Percentiles rank a stretch among this genome's conserved stretches.
These are phyloP conservation scores for Cytospora piceae DNA, from an alignment of 2,329 filamentous ascomycete species.

Conservation along the genomic window DNA sequence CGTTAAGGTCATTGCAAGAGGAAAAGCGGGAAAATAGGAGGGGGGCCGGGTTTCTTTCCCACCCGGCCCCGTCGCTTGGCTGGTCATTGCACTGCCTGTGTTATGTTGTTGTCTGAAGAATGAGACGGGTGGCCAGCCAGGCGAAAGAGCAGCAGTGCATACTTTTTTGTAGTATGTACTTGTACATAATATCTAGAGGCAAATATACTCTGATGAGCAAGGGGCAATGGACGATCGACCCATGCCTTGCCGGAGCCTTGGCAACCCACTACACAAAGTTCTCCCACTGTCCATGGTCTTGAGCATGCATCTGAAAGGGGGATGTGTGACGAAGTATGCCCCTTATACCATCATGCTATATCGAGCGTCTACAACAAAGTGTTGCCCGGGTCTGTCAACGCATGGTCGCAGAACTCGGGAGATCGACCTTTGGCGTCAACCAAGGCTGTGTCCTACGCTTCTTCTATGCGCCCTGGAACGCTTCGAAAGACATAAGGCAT, in stretches of 20 bases:
- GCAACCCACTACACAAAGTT: constrained; percentile 5
- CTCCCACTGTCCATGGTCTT: not conserved
- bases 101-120: not conserved
- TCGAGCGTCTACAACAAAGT: not conserved
- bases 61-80: constrained; percentile 16
- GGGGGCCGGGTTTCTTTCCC: constrained; percentile 14
- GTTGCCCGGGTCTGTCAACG: not conserved
- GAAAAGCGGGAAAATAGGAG: constrained; percentile 12
- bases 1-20: constrained; percentile 23
- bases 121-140: constrained; percentile 1
- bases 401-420: not conserved
- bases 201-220: constrained; percentile 26
- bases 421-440: too few species aligned
- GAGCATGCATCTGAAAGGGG: not conserved
- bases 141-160: constrained; percentile 18
- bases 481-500: not conserved
- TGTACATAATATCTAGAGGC: constrained; percentile 29
- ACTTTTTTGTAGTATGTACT: constrained; percentile 7
- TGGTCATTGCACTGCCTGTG: constrained; percentile 13
- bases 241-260: constrained; percentile 15
- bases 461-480: not conserved
- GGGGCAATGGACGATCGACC: constrained; percentile 11
- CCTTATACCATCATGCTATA: not conserved
- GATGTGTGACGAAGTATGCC: not conserved
- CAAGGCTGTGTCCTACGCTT: too few species aligned